phyloP scores from a whole-genome alignment of 768 basidiomycete species.

The Agaricus blazei region DNA sequence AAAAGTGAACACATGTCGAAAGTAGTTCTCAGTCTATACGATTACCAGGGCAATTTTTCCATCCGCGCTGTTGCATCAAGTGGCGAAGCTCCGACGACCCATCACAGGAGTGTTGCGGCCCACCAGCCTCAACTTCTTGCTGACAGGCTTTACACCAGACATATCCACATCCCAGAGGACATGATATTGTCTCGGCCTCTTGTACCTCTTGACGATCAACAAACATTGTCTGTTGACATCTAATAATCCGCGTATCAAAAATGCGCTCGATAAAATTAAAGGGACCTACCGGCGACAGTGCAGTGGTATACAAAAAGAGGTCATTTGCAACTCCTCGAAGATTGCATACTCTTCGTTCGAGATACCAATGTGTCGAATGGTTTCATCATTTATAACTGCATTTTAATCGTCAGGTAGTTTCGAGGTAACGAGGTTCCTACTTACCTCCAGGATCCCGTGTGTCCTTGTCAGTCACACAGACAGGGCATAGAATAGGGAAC shows the following conservation, averaged over 20 bases:
- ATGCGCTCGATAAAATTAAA: neutral
- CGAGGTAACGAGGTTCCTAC: too few species aligned
- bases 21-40: conserved; percentile 7
- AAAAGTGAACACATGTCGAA: neutral
- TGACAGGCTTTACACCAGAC: conserved; percentile 21
- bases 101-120: conserved; percentile 18
- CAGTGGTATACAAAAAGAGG: conserved; percentile 6
- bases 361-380: conserved; percentile 6
- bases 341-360: conserved; percentile 6
- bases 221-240: conserved; percentile 19
- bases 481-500: conserved; percentile 7
- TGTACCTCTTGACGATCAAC: conserved; percentile 19
- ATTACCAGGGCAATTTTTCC: conserved; percentile 46
- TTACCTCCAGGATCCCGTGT: conserved; percentile 1
- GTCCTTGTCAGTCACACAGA: neutral
- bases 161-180: conserved; percentile 18
- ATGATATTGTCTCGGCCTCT: conserved; percentile 15
- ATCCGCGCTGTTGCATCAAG: conserved; percentile 21
- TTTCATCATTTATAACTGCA: neutral
- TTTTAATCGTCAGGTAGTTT: too few species aligned
- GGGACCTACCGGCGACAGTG: conserved; percentile 4
- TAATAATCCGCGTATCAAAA: neutral
- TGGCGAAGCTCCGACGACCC: conserved; percentile 19
- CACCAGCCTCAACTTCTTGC: conserved; percentile 12
- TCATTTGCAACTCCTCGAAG: conserved; percentile 9